Percentiles rank a stretch among this genome's conserved stretches.
These are phyloP conservation scores for Pyronema omphalodes DNA, from an alignment of 495 filamentous ascomycete genomes.

Conservation along the genomic window DNA sequence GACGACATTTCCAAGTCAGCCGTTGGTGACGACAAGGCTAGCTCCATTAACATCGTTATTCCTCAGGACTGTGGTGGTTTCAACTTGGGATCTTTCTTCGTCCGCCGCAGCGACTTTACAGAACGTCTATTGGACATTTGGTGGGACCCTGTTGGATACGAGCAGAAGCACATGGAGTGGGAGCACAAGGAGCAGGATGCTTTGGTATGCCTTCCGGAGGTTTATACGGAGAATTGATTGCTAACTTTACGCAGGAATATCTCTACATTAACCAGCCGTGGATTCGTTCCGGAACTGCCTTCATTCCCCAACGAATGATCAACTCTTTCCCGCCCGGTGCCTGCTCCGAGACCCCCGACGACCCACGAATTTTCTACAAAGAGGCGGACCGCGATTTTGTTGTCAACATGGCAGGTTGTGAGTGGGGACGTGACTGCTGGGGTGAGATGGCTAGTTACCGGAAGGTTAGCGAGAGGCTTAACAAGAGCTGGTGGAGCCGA, in stretches of 20 bases:
- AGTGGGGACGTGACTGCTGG: constrained; percentile 95
- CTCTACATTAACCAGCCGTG: constrained; percentile 83
- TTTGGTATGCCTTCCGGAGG: constrained; percentile 25
- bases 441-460: constrained; percentile 89
- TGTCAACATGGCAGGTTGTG: constrained; percentile 98
- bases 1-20: constrained; percentile 52
- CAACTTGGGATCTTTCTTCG: constrained; percentile 91
- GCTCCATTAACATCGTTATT: constrained; percentile 70
- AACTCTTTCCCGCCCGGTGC: constrained; percentile 88
- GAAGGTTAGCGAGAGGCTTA: constrained; percentile 68
- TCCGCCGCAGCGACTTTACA: constrained; percentile 67
- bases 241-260: constrained; percentile 39
- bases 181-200: constrained; percentile 97
- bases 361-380: constrained; percentile 67
- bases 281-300: constrained; percentile 74
- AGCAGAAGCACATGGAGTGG: constrained; percentile 99
- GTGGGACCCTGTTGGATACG: constrained; percentile 97
- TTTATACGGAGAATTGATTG: not conserved
- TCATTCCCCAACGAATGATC: constrained; percentile 78
- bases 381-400: constrained; percentile 74
- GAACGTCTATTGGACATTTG: constrained; percentile 87
- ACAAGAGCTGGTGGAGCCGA: constrained; percentile 55
- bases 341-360: constrained; percentile 52
- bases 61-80: constrained; percentile 93
- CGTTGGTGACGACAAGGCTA: constrained; percentile 49